These are phyloP conservation scores for Suhomyces ambrosiae DNA, from an alignment of 1,139 yeast genomes.

Conservation along the genomic window DNA sequence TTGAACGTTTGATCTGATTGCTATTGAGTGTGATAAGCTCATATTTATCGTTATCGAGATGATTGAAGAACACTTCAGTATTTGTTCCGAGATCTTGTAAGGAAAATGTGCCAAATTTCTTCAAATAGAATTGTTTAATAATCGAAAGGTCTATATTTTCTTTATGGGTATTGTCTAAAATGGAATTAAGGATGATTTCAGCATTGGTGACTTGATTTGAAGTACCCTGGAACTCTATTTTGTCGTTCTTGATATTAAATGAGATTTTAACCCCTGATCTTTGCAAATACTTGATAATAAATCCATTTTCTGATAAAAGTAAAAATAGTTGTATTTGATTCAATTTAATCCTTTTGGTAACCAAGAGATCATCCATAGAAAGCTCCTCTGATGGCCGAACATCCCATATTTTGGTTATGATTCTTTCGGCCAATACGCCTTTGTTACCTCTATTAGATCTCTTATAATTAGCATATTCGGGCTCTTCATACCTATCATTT, in stretches of 20 bases:
- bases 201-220: conserved; percentile 38
- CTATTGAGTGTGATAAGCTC: conserved; percentile 33
- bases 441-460: conserved; percentile 19
- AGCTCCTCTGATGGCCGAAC: conserved; percentile 30
- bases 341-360: conserved; percentile 41
- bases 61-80: conserved; percentile 40
- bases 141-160: conserved; percentile 35
- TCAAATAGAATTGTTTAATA: conserved; percentile 26
- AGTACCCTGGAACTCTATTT: conserved; percentile 33
- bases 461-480: conserved; percentile 13
- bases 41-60: conserved; percentile 27
- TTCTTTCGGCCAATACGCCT: conserved; percentile 19
- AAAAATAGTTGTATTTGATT: conserved; percentile 50
- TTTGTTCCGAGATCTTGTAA: conserved; percentile 30
- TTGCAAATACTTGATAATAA: conserved; percentile 50
- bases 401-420: conserved; percentile 45
- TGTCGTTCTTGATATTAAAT: conserved; percentile 29
- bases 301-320: conserved; percentile 50
- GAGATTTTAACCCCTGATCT: conserved; percentile 57
- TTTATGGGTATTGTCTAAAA: conserved; percentile 37
- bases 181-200: conserved; percentile 33
- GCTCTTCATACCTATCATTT: conserved; percentile 12
- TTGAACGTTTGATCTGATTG: conserved; percentile 35
- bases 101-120: conserved; percentile 31
- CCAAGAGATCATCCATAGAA: conserved; percentile 40